Base-by-base conservation (phyloP, 2,329 filamentous ascomycete genomes). In the Celoporthe dispersa region DNA sequence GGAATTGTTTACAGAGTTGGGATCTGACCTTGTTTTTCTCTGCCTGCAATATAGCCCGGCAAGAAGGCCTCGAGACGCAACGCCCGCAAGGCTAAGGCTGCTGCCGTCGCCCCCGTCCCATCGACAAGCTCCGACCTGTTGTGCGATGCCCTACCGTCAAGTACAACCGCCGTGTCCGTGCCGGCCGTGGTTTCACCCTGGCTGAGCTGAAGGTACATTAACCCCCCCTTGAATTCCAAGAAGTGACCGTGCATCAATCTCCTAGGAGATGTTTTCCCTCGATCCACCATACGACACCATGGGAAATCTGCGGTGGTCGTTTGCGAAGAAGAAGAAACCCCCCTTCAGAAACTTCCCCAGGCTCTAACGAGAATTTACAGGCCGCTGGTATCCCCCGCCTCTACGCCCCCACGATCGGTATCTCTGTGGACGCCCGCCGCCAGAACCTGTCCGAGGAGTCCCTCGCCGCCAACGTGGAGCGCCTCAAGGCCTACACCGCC, bases 71-170 rank as follows among this genome's bases (percentile, higher is more conserved):
- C 92, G 84, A 92, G 96, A 85, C 92, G 96, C 81, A 89, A 93
- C 84, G 93, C 94, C 78, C 95, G 96, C 85, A 90, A 94, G 83
- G 90, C 92, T 80, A 99, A 98, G 92, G 95, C 95, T 81, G 94
- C 94, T 79, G 92, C 93, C 80, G 88, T 98, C 81, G 96, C 96
- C 82, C 96, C 82, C 94, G 96, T 80, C 96, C 96, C 78, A 93
- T 98, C 85, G 96, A 99, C 90, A 94, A 93, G 86, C 90, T 99
- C 82, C 91, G 94, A 83, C 96, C 96, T 77, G 87, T 98, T 84
- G 95, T 99, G 79, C 93, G 94, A 88, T 98, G 95, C 92, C 95
- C 96, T 82, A 95, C 93, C 80, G 86, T 98, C 88, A 97, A 97
- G 90, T 97, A 99, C 90, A 99, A 99, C 93, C 94, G 96, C 83